Base-by-base conservation (phyloP, 106 monocot species). In the Amphibolis antarctica region DNA sequence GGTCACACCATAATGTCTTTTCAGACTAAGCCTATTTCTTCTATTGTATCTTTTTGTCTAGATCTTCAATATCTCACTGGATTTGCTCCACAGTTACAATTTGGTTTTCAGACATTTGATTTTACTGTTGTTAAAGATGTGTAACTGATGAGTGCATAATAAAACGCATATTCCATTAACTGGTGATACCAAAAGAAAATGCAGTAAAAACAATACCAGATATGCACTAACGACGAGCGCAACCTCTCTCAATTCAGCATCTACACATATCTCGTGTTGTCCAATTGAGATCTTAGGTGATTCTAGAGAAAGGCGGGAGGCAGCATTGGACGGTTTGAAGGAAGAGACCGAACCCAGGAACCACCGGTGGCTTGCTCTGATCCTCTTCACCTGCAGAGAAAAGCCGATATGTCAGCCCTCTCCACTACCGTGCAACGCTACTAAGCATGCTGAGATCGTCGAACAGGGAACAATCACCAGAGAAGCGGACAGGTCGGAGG, bases 291-390 rank as follows among this genome's bases (percentile, higher is more conserved):
- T 72, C 55, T 79, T 62, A 3, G 62, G 21, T 1, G 82, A 84
- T 51, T 88, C 85, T 45, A 98, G 64, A 6, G 85, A 84, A 15
- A 57, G 47, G 71, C 76, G 82, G 11, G 98, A 98, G 22, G 47
- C 60, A 23, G 65, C 62, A 60, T 68, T 81, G 10, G 87, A 91
- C 7, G 64, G 64, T 59, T 77, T 87, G 69, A 91, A 98, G 19
- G 76, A 36, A 45, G 80, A 29, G 0, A 91, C 72, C 10, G 87
- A 77, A 18, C 74, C 72, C 23, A 81, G 28, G 62, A 98, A 81
- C 98, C 98, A 98, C 28, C 55, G 31, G 49, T 61, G 98, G 55
- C 83, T 82, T 49, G 52, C 74, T 80, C 68, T 78, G 64, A 87
- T 28, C 69, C 77, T 87, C 71, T 79, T 69, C 49, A 65, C 73